phyloP scores from a whole-genome alignment of 2,329 filamentous ascomycete genomes.

The Cladophialophora chaetospira region DNA sequence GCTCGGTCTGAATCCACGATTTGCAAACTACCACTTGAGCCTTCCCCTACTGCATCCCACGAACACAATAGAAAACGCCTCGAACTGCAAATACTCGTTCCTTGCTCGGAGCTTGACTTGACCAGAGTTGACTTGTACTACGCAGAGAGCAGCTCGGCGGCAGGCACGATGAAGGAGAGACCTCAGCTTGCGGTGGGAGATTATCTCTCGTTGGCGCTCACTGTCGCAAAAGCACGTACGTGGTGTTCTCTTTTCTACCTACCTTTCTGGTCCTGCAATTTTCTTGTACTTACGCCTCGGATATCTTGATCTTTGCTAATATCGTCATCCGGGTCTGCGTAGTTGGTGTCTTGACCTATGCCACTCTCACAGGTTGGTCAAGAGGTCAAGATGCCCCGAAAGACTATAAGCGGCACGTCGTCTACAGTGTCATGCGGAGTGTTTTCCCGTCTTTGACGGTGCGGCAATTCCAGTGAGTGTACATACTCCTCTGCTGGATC shows the following conservation, averaged over 20 bases:
- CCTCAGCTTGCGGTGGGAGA: slow-evolving; percentile 1
- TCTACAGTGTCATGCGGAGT: slow-evolving; percentile 12
- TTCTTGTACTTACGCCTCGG: background rate
- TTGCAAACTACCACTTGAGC: too few species aligned
- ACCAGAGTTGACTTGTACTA: too few species aligned
- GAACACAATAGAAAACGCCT: too few species aligned
- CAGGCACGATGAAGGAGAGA: slow-evolving; percentile 6
- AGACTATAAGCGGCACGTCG: slow-evolving; percentile 17
- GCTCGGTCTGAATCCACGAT: too few species aligned
- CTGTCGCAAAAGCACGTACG: background rate
- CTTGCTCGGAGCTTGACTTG: too few species aligned
- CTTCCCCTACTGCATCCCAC: too few species aligned
- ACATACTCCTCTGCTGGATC: background rate
- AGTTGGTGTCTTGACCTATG: slow-evolving; percentile 14
- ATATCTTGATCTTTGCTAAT: background rate
- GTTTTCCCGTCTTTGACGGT: slow-evolving; percentile 8
- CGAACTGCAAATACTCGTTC: too few species aligned
- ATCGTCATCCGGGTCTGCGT: background rate
- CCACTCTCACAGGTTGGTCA: slow-evolving; percentile 17
- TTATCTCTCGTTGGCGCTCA: background rate
- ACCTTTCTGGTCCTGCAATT: too few species aligned
- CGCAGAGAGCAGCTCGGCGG: too few species aligned
- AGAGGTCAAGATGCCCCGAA: slow-evolving; percentile 15
- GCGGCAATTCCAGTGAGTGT: slow-evolving; percentile 10
- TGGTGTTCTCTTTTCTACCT: too few species aligned